Conservation (phyloP, 1,284 basidiomycete species). For the Sphagnurus paluster region DNA sequence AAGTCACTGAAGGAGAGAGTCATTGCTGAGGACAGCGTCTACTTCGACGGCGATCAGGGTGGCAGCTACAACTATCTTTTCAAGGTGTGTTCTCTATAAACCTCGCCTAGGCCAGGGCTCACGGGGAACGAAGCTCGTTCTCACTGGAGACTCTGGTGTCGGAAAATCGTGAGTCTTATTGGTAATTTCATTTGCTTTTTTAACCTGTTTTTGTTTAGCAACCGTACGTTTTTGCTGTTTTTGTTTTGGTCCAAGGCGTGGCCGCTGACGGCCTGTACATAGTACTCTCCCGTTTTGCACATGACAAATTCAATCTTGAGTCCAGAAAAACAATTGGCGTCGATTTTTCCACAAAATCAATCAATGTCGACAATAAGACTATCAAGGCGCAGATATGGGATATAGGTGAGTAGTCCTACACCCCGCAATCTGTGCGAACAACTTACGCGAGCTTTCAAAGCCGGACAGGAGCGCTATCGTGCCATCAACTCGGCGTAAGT, state of each 20-base stretch:
- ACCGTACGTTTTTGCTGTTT: slow-evolving; percentile 32
- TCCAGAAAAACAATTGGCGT: slow-evolving; percentile 99
- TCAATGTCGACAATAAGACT: slow-evolving; percentile 94
- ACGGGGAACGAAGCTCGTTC: slow-evolving; percentile 73
- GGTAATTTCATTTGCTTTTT: slow-evolving; percentile 15
- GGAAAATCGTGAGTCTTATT: slow-evolving; percentile 85
- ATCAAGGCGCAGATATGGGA: slow-evolving; percentile 99
- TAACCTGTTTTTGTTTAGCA: slow-evolving; percentile 28
- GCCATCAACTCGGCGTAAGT: slow-evolving; percentile 96
- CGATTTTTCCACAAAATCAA: slow-evolving; percentile 97
- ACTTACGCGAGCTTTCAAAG: slow-evolving; percentile 38
- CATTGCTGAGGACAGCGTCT: slow-evolving; percentile 62
- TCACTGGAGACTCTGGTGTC: slow-evolving; percentile 99
- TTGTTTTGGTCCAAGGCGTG: slow-evolving; percentile 6
- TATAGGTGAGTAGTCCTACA: slow-evolving; percentile 60
- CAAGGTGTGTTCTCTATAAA: slow-evolving; percentile 61
- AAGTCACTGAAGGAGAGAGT: slow-evolving; percentile 59
- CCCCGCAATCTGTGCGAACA: not conserved
- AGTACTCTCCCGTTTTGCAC: slow-evolving; percentile 95
- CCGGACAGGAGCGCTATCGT: slow-evolving; percentile 98
- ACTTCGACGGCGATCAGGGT: slow-evolving; percentile 38
- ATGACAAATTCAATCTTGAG: slow-evolving; percentile 99
- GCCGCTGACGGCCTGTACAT: slow-evolving; percentile 10
- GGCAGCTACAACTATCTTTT: slow-evolving; percentile 82
- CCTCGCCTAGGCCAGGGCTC: not conserved